These are phyloP conservation scores for Tylopilus sp. DNA, from an alignment of 768 basidiomycete species.

Conservation along the genomic window DNA sequence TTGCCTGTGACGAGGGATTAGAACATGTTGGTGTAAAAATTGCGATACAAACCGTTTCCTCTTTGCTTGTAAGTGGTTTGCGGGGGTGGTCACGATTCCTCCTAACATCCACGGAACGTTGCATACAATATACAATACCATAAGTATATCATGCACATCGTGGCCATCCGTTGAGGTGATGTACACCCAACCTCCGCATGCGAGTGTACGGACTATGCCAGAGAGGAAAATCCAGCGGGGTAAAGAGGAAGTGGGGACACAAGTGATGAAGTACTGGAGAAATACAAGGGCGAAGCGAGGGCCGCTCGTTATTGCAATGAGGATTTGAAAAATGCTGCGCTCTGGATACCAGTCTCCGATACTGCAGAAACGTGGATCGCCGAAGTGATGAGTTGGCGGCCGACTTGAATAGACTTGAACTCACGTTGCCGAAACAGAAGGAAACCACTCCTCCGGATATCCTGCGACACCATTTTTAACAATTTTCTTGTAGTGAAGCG, in stretches of 20 bases:
- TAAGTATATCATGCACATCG: slow-evolving; percentile 79
- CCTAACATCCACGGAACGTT: slow-evolving; percentile 91
- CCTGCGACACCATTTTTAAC: slow-evolving; percentile 82
- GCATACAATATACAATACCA: slow-evolving; percentile 82
- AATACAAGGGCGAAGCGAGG: slow-evolving; percentile 69
- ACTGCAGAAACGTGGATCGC: slow-evolving; percentile 36
- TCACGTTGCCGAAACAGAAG: slow-evolving; percentile 83
- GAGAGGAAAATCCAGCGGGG: slow-evolving; percentile 53
- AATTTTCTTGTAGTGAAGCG: slow-evolving; percentile 77
- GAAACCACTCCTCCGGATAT: slow-evolving; percentile 88
- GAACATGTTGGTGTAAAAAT: not conserved
- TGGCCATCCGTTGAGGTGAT: slow-evolving; percentile 84
- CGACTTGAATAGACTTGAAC: too few species aligned
- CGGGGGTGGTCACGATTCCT: slow-evolving; percentile 54
- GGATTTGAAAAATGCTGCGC: slow-evolving; percentile 77
- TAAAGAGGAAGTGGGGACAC: slow-evolving; percentile 39
- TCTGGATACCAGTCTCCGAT: slow-evolving; percentile 93
- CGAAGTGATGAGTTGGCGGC: not conserved
- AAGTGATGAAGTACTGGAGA: slow-evolving; percentile 59
- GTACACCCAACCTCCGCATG: slow-evolving; percentile 91
- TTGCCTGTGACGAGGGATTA: slow-evolving; percentile 37
- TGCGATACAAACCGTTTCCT: slow-evolving; percentile 46
- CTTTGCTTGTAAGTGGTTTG: slow-evolving; percentile 36
- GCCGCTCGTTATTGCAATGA: slow-evolving; percentile 86
- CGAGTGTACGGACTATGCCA: slow-evolving; percentile 70